These are phyloP conservation scores for Cichorium intybus DNA, from an alignment of 140 eudicot species.

Conservation along the genomic window DNA sequence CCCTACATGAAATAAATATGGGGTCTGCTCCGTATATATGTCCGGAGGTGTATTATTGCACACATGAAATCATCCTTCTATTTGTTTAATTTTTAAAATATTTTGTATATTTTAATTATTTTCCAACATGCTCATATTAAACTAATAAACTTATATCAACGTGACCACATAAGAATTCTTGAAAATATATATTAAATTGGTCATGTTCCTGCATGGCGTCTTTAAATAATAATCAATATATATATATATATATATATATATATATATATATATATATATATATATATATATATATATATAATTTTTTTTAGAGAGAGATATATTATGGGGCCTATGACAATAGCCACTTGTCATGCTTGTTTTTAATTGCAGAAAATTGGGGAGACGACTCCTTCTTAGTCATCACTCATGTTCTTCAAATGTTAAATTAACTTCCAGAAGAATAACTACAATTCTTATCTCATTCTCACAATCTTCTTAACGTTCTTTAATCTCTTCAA, in stretches of 20 bases:
- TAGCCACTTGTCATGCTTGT: constrained; percentile 23
- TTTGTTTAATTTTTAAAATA: not conserved
- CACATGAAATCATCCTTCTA: not conserved
- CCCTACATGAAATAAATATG: not conserved
- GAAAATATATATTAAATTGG: not conserved
- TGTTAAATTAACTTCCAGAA: not conserved
- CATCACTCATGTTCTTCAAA: constrained; percentile 17
- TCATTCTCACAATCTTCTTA: constrained; percentile 18
- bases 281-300: not conserved
- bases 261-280: not conserved
- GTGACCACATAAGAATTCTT: not conserved
- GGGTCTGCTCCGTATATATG: not conserved
- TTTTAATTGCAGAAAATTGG: constrained; percentile 15
- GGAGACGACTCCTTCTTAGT: constrained; percentile 12
- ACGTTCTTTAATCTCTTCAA: constrained; percentile 1
- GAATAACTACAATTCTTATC: constrained; percentile 11
- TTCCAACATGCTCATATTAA: not conserved
- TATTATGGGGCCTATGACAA: constrained; percentile 24
- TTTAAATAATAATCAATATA: not conserved
- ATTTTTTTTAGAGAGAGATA: constrained; percentile 1
- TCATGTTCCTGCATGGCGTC: constrained; percentile 6
- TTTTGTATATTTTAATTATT: not conserved
- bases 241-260: not conserved
- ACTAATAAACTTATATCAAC: not conserved
- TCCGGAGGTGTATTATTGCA: not conserved